Evolutionary conservation across 2,329 filamentous ascomycete genomes (phyloP), one percentile per base, ranked within the genome.

Genomic region (Geoglossum cookeanum): DNA sequence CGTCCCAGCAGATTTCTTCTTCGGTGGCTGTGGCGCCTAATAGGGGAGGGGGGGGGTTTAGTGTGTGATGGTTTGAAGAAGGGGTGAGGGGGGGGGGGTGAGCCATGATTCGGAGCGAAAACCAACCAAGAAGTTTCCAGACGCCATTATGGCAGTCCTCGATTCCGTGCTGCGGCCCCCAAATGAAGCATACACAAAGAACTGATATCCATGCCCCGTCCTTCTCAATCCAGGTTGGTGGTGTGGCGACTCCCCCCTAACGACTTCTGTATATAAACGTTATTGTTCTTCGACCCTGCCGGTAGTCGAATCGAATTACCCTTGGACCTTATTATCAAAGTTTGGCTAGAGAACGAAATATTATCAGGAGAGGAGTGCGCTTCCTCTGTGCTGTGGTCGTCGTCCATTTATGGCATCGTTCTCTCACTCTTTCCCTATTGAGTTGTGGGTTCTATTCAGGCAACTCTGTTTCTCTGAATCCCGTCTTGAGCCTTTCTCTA

Each of bases 21-120:
- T 90, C 86, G 58, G 87, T 79, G 30, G 83, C 75, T 17, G 80
- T 77, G 52, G 84, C 85, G 62, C 80, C 83, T 82, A 13, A 37
- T 9, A 33, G 3, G 33, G 67, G 61, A 57, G 33, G 11, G 53
- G 22, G 47, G 39, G 59, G 48, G 62, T 59, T 69, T 66, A 57
- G 71, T 69, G 61, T n/a, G n/a, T 76, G 65, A 1, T 4, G n/a
- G 4, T 15, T 4, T 4, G n/a, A 42, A 8, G 1, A 15, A 15
- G 39, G 35, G 35, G 35, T n/a, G n/a, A 15, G 22, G 22, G 22
- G 22, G 22, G 22, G 22, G 22, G 22, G 22, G 22, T 1, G 22
- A 22, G 22, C 22, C 22, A 22, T 22, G 22, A 22, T 22, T 22
- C 22, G 22, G 22, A 22, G 22, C 22, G 22, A 22, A 22, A 2